Conservation (phyloP, 352 stramenopile genomes). For the Phytophthora uliginosa region DNA sequence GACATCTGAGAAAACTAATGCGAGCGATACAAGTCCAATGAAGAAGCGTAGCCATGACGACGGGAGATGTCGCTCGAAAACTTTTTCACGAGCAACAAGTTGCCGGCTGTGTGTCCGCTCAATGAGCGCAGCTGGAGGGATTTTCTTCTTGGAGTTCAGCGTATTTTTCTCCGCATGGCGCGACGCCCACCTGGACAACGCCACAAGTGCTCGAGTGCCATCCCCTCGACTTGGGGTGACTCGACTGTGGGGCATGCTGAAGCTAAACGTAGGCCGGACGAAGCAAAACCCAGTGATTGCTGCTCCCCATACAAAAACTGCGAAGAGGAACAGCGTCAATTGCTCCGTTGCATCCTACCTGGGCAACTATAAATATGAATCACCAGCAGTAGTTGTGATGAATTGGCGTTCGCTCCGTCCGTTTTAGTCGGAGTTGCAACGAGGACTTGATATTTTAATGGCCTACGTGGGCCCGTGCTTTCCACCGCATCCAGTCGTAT, state of each 20-base stretch:
- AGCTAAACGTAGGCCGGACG: neutral
- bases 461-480: neutral
- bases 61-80: constrained; percentile 39
- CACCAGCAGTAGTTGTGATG: neutral
- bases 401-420: constrained; percentile 21
- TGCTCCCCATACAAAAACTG: constrained; percentile 22
- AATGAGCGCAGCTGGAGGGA: constrained; percentile 26
- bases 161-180: constrained; percentile 22
- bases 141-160: constrained; percentile 14
- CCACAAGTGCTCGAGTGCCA: constrained; percentile 7
- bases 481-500: neutral
- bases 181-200: constrained; percentile 28
- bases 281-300: constrained; percentile 9
- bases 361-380: constrained; percentile 18
- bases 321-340: constrained; percentile 5
- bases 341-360: constrained; percentile 1
- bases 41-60: constrained; percentile 39
- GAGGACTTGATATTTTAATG: neutral
- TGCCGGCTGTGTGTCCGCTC: constrained; percentile 28
- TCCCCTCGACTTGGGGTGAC: constrained; percentile 21
- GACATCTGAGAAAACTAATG: constrained; percentile 44
- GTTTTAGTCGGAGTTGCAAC: neutral
- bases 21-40: constrained; percentile 35
- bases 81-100: constrained; percentile 25
- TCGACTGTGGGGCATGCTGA: constrained; percentile 14